Conservation (phyloP, 1,284 basidiomycete species). For the Trichosporon sp. region DNA sequence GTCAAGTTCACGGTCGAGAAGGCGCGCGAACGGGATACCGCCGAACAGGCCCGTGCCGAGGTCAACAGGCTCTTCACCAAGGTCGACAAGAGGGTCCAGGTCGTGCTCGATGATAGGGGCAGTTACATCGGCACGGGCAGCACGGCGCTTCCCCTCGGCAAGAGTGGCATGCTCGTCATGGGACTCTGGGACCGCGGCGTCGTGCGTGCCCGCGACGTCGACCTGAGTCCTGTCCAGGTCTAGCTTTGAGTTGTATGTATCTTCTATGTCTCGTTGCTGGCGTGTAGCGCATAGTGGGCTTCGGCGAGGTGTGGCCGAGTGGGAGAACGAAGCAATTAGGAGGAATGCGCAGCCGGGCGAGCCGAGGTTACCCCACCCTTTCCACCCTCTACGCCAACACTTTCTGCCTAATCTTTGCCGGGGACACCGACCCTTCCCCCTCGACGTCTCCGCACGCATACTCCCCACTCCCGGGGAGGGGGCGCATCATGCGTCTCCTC, state of each 20-base stretch:
- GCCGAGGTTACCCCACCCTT: no score
- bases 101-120: constrained; percentile 25
- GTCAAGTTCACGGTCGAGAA: constrained; percentile 17
- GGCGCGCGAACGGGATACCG: background rate
- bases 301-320: no score
- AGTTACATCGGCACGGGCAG: constrained; percentile 7
- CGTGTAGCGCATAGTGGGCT: no score
- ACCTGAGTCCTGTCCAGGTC: background rate
- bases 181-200: background rate
- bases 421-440: no score
- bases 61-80: constrained; percentile 21
- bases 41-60: background rate
- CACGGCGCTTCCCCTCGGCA: constrained; percentile 16
- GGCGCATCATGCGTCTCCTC: no score
- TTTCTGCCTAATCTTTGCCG: no score
- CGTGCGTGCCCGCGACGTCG: background rate
- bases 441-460: no score
- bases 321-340: no score
- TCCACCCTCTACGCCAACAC: no score
- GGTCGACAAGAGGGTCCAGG: constrained; percentile 19
- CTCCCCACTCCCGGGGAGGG: no score
- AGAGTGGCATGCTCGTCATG: background rate
- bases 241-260: background rate
- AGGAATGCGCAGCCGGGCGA: no score
- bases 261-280: background rate